phyloP scores from a whole-genome alignment of 352 stramenopile species.

The Pythium scleroteichum region DNA sequence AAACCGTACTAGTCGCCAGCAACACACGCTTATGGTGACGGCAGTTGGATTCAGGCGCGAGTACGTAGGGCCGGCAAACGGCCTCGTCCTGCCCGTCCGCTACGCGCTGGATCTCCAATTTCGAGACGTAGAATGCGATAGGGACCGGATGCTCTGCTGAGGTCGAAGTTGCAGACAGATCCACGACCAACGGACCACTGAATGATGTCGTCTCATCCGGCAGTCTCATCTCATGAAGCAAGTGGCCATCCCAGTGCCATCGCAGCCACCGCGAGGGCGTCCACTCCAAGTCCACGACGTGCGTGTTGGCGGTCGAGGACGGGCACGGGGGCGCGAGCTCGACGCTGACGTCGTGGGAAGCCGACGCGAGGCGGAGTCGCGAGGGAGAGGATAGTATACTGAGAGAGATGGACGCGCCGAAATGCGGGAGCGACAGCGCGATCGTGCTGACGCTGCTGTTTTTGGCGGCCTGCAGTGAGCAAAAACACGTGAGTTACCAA shows the following conservation, averaged over 20 bases:
- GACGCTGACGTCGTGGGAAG: slow-evolving; percentile 14
- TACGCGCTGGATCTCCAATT: slow-evolving; percentile 24
- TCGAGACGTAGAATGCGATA: slow-evolving; percentile 15
- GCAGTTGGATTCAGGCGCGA: slow-evolving; percentile 20
- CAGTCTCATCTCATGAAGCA: slow-evolving; percentile 21
- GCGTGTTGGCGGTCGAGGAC: slow-evolving; percentile 2
- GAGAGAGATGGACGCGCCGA: slow-evolving; percentile 10
- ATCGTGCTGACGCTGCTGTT: slow-evolving; percentile 9
- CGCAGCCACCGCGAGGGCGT: slow-evolving; percentile 20
- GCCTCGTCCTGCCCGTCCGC: slow-evolving; percentile 5
- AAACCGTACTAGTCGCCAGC: not conserved
- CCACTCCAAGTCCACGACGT: slow-evolving; percentile 29
- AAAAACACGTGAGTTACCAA: not conserved
- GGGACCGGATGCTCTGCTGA: not conserved
- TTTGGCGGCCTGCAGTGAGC: not conserved
- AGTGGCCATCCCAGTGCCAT: slow-evolving; percentile 28
- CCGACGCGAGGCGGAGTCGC: slow-evolving; percentile 9
- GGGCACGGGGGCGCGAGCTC: slow-evolving; percentile 19
- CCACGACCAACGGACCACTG: not conserved
- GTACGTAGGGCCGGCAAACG: slow-evolving; percentile 14
- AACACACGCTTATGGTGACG: slow-evolving; percentile 24
- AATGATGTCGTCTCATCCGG: not conserved
- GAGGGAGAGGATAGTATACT: slow-evolving; percentile 1
- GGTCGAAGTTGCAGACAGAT: slow-evolving; percentile 9
- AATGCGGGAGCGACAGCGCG: slow-evolving; percentile 10